Conservation (phyloP, 129 eudicot species). For the Mikania micrantha region DNA sequence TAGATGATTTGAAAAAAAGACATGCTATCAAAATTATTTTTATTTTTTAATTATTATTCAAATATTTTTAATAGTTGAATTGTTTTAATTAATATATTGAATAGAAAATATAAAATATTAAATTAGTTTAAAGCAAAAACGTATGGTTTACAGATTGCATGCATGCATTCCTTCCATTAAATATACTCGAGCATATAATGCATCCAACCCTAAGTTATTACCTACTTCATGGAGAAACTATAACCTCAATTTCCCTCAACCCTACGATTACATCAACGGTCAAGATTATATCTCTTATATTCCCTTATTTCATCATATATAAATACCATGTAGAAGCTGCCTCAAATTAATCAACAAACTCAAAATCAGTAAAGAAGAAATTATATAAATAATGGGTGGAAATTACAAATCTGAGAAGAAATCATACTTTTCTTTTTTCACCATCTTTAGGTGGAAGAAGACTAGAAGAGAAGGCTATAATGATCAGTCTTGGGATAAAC, state of each 20-base stretch:
- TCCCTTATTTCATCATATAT: background rate
- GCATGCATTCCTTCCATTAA: background rate
- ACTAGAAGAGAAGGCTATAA: background rate
- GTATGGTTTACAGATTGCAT: background rate
- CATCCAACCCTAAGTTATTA: background rate
- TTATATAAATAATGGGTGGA: no score
- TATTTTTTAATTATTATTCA: no score
- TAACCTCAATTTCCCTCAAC: background rate
- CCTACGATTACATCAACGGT: conserved; percentile 10
- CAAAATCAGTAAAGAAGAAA: no score
- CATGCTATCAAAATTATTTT: no score
- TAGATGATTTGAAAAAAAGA: no score
- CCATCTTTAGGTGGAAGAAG: conserved; percentile 9
- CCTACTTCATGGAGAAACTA: background rate
- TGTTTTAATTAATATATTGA: no score
- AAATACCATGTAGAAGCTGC: conserved; percentile 2
- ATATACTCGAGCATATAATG: background rate
- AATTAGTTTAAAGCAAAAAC: background rate
- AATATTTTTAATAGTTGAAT: no score
- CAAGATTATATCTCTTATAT: conserved; percentile 4
- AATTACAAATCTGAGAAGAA: conserved; percentile 5
- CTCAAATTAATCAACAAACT: background rate
- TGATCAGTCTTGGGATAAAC: conserved; percentile 5
- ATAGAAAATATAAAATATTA: background rate
- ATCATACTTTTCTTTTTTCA: background rate